These are phyloP conservation scores for Fraxinus dipetala DNA, from an alignment of 305 asterid species.

Conservation along the genomic window DNA sequence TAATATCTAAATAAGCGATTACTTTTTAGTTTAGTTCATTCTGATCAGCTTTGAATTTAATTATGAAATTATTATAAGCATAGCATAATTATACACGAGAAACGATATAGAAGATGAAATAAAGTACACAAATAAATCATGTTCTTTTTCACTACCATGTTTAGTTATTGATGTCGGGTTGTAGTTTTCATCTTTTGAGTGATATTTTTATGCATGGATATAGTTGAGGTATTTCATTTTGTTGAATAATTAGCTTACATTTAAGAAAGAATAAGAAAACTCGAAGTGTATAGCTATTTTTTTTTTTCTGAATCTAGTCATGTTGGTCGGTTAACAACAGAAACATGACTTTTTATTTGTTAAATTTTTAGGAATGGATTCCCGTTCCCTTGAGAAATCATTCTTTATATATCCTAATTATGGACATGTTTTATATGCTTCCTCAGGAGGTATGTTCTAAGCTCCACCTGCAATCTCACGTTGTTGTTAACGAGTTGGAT, in stretches of 20 bases:
- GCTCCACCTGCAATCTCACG: slow-evolving; percentile 40
- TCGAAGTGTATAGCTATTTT: neutral
- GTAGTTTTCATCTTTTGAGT: neutral
- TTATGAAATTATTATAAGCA: neutral
- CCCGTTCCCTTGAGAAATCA: neutral
- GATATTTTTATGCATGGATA: neutral
- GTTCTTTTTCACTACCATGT: neutral
- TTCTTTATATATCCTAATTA: neutral
- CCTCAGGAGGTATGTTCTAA: slow-evolving; percentile 43
- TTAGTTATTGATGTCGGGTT: neutral
- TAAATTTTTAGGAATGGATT: neutral
- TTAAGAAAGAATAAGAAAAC: neutral
- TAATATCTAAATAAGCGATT: neutral
- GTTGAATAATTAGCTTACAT: neutral
- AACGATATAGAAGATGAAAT: neutral
- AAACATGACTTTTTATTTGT: neutral
- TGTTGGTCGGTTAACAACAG: neutral
- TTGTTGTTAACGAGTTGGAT: slow-evolving; percentile 27
- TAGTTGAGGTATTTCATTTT: neutral
- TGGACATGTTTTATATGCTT: neutral
- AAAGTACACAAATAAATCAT: neutral
- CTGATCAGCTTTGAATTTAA: neutral
- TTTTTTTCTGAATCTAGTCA: neutral
- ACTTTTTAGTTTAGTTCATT: neutral
- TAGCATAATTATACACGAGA: neutral